Evolutionary conservation across 2,329 filamentous ascomycete species (phyloP), one percentile per base, ranked within the genome.

Genomic region (Ophiosphaerella korrae): DNA sequence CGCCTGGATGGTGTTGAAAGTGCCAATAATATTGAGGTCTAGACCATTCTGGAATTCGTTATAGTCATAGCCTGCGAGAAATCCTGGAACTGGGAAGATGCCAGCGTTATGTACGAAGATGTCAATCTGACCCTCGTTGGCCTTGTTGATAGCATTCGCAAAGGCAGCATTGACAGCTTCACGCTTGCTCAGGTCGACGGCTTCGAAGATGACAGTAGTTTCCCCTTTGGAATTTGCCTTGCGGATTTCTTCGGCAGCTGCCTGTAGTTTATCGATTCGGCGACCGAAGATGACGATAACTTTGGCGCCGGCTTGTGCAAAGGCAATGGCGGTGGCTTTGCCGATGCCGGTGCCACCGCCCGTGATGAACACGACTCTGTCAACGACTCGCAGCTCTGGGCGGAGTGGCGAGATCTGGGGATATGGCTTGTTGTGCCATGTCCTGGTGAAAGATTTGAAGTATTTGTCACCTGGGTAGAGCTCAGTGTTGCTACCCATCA

Each of bases 261-360:
- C 3, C 18, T 4, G 18, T 4, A 21, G 3, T 4, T 21, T 21
- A 1, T 50, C 21, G 5, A 58, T 18, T 23, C 58, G 64, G 14
- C 78, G 75, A 18, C 78, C 78, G 1, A 79, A 55, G 8, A 82
- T 68, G 8, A 68, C 71, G 43, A 82, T 77, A 1, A 66, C 63
- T 38, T 71, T 63, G 1, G 77, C 76, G 4, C 77, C 76, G 45
- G 79, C 77, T 55, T 64, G 37, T 7, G 78, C 78, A 43, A 80
- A 82, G 53, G 60, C 62, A 18, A 43, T 62, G 5, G 77, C 76
- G 4, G 73, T 79, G 37, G 68, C 75, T 32, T 67, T 67, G 26
- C 78, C 78, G 35, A 82, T 80, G 11, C 79, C 79, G 5, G 61
- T 74, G 4, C 77, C 77, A 3, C 58, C 60, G 23, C 78, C 78